Evolutionary conservation across 2,329 filamentous ascomycete genomes (phyloP).

Genomic region (Fusarium transvaalense): DNA sequence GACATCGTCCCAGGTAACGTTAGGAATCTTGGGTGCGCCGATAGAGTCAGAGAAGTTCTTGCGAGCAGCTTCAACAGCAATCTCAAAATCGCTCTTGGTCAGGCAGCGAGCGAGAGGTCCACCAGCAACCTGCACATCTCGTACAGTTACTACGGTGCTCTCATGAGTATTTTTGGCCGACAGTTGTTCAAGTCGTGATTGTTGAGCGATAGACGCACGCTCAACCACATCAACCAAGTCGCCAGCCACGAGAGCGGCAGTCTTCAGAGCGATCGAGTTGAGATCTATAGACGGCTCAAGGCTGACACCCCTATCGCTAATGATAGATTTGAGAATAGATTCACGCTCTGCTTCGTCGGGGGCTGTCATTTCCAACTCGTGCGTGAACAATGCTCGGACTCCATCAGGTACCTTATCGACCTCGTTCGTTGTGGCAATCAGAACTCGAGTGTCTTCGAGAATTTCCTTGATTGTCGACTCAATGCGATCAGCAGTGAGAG

Average conservation of each 20-base stretch:
- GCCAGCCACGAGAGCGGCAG: constrained; percentile 92
- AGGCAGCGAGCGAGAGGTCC: constrained; percentile 83
- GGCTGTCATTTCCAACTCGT: constrained; percentile 93
- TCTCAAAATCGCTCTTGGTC: constrained; percentile 85
- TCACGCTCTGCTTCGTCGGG: constrained; percentile 94
- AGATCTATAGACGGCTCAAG: constrained; percentile 88
- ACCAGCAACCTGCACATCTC: constrained; percentile 90
- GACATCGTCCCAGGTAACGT: constrained; percentile 96
- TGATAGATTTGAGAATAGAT: constrained; percentile 82
- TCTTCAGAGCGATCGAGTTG: constrained; percentile 89
- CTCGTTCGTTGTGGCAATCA: constrained; percentile 95
- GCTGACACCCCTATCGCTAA: constrained; percentile 80
- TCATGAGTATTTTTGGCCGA: constrained; percentile 62
- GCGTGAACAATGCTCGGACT: constrained; percentile 90
- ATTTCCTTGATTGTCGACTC: constrained; percentile 86
- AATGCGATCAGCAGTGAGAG: constrained; percentile 91
- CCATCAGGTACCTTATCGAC: constrained; percentile 94
- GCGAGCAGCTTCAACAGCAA: constrained; percentile 93
- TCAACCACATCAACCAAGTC: constrained; percentile 96
- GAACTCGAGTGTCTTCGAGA: constrained; percentile 79
- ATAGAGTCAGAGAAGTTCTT: constrained; percentile 99
- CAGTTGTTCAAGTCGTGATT: constrained; percentile 79
- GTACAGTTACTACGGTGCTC: constrained; percentile 68
- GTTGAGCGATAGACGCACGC: constrained; percentile 82
- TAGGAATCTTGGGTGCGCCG: constrained; percentile 96